A percentile compares a stretch with the other conserved stretches of the same genome.
phyloP scores from a whole-genome alignment of 106 monocot species.

The Apostasia ramifera region DNA sequence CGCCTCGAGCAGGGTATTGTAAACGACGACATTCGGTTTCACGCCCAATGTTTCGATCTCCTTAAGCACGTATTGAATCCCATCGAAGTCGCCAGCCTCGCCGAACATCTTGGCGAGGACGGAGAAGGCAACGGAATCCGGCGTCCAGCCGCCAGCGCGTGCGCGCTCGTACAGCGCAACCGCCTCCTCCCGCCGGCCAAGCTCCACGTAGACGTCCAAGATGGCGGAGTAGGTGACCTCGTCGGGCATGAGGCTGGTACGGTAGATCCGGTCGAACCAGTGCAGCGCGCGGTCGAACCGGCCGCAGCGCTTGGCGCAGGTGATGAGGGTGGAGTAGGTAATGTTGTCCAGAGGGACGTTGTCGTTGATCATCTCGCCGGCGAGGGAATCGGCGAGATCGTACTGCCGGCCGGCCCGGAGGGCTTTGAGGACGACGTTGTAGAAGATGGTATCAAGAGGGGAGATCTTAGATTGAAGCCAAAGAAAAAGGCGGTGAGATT shows the following conservation, averaged over 20 bases:
- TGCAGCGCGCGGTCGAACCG: constrained; percentile 46
- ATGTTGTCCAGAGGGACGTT: constrained; percentile 62
- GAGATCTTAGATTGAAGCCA: constrained; percentile 40
- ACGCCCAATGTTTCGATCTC: constrained; percentile 57
- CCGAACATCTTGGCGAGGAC: constrained; percentile 79
- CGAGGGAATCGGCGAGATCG: constrained; percentile 54
- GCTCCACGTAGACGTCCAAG: constrained; percentile 71
- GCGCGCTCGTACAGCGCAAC: constrained; percentile 60
- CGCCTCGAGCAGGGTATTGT: constrained; percentile 79
- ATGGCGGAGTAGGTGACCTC: constrained; percentile 89
- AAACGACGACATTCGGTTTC: constrained; percentile 66
- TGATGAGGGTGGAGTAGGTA: constrained; percentile 92
- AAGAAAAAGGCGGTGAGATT: constrained; percentile 45
- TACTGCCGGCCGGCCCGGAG: constrained; percentile 42
- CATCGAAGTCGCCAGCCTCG: constrained; percentile 79
- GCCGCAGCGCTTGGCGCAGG: constrained; percentile 56
- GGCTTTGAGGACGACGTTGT: constrained; percentile 73
- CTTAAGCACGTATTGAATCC: constrained; percentile 60
- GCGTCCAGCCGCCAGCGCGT: constrained; percentile 65
- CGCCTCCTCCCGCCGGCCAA: constrained; percentile 67
- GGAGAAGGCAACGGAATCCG: constrained; percentile 70
- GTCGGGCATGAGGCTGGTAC: constrained; percentile 67
- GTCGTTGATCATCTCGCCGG: constrained; percentile 50
- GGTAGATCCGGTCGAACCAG: constrained; percentile 92
- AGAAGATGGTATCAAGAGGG: constrained; percentile 70